These are phyloP conservation scores for Lonicera japonica DNA, from an alignment of 129 eudicot genomes.

Conservation along the genomic window DNA sequence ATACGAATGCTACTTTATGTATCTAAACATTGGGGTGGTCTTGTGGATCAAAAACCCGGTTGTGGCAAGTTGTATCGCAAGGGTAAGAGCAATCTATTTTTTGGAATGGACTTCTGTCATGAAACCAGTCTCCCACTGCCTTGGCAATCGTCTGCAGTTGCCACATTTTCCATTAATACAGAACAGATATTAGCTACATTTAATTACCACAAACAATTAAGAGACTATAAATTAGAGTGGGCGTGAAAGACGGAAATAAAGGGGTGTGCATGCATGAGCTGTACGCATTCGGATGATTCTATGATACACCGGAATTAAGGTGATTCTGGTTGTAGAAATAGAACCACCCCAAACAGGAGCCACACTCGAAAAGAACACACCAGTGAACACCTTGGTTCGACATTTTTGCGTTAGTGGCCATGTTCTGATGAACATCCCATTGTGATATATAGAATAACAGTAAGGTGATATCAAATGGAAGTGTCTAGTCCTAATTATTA, in stretches of 20 bases:
- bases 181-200: background rate
- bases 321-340: too few relatives aligned
- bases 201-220: too few relatives aligned
- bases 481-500: background rate
- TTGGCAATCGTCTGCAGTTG: constrained; percentile 65
- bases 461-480: too few relatives aligned
- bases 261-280: background rate
- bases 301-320: too few relatives aligned
- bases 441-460: too few relatives aligned
- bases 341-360: background rate
- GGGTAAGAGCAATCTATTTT: constrained; percentile 85
- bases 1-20: background rate
- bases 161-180: constrained; percentile 1
- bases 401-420: too few relatives aligned
- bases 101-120: constrained; percentile 59
- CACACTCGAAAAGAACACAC: too few relatives aligned
- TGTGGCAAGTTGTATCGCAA: constrained; percentile 86
- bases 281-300: too few relatives aligned
- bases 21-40: constrained; percentile 4
- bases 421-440: too few relatives aligned
- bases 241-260: background rate
- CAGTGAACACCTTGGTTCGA: too few relatives aligned
- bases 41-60: constrained; percentile 44
- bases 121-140: constrained; percentile 94
- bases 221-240: background rate